Base-by-base conservation (phyloP, 2,329 filamentous ascomycete genomes). In the Fusarium anthophilum region DNA sequence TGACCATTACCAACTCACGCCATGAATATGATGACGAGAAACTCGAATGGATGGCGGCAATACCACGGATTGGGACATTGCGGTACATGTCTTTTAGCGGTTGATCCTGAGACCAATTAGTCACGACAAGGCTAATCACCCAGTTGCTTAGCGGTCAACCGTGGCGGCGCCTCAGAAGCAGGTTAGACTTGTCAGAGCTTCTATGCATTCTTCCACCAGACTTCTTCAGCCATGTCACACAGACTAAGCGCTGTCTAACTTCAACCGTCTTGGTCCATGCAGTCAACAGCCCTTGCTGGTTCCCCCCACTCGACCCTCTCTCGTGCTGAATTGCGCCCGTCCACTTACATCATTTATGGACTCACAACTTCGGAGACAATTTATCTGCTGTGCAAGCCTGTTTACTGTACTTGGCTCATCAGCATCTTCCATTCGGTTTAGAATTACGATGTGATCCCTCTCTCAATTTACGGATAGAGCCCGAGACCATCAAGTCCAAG, bases 291-390 rank as follows among this genome's bases (percentile, higher is more conserved):
- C 68, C 69, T 74, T 66, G 73, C 59, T 72, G 66, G 54, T 66
- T 54, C 72, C 74, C 51, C 72, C 76, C 72, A 76, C 72, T 75
- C 61, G 22, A 63, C 59, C 70, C 63, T 55, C 69, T 63, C 69
- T 48, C 50, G 32, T 58, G 65, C 56, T 66, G 59, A 67, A 72
- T 71, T 73, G 69, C 65, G 69, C 72, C 73, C 75, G 69, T 66
- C 74, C 74, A 77, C 71, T 77, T 78, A 78, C 76, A 78, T 77
- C 74, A 78, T 78, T 76, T 60, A 75, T 75, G 68, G 68, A 71
- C 70, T 75, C 72, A 72, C 68, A 73, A 59, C 72, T 73, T 69
- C 43, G 51, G 59, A 37, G 43, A 62, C 60, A 44, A 55, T 63
- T 71, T 68, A 48, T 54, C 32, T 53, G 38, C 28, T 64, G 38